These are phyloP conservation scores for Cyclanthera cordifolia DNA, from an alignment of 306 rosid species.

Conservation along the genomic window DNA sequence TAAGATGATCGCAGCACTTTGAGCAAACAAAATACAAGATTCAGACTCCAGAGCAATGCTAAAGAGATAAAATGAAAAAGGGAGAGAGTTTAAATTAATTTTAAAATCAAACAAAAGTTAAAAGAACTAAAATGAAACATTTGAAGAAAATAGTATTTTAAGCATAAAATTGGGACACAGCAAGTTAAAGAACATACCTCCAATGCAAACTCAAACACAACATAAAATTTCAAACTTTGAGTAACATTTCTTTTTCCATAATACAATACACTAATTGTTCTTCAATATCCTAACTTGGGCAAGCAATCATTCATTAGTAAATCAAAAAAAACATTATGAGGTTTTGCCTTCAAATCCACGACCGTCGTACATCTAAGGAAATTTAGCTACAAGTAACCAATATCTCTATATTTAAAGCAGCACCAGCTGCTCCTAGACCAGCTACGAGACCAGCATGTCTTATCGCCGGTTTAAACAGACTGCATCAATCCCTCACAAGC, in stretches of 20 bases:
- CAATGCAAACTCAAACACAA: not conserved
- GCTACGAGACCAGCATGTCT: too few species aligned
- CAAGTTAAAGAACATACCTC: too few species aligned
- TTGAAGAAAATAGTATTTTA: too few species aligned
- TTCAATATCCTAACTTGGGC: not conserved
- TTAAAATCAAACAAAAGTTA: too few species aligned
- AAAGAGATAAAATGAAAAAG: too few species aligned
- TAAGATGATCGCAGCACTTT: too few species aligned
- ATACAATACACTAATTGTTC: not conserved
- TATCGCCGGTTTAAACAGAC: not conserved
- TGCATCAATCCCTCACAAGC: not conserved
- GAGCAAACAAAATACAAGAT: too few species aligned
- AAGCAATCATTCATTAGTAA: not conserved
- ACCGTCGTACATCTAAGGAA: not conserved
- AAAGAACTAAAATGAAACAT: too few species aligned
- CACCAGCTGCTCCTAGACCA: not conserved
- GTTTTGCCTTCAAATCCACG: conserved; percentile 2
- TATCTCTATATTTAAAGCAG: conserved; percentile 7
- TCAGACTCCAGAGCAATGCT: too few species aligned
- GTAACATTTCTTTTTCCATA: not conserved
- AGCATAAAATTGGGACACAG: too few species aligned
- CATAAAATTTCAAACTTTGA: not conserved
- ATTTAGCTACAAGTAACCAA: not conserved
- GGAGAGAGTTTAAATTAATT: too few species aligned
- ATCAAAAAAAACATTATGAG: not conserved